Evolutionary conservation across 1,284 basidiomycete species (phyloP), one percentile per base, ranked within the genome.

Genomic region (Inonotus obliquus): DNA sequence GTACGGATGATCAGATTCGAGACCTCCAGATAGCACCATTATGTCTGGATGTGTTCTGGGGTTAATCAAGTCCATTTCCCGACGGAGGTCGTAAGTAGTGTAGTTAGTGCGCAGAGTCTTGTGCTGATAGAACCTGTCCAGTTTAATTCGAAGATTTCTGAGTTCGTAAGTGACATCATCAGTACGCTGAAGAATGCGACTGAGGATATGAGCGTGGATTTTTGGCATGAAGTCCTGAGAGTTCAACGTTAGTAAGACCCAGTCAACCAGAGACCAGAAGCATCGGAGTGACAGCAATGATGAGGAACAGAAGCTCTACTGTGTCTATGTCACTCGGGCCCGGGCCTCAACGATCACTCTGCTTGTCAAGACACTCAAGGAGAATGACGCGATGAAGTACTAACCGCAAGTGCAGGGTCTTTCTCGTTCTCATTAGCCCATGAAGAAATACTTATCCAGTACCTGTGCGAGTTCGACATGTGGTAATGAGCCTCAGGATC

Each of bases 81-180:
- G 69, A 0, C 69, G 69, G 10, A 78, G 55, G 57, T 81, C 73
- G 60, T 81, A 81, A 1, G 76, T 79, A 0, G 76, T 81, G 63
- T 77, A 80, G 56, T 80, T 77, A 54, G 81, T 57, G 0, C 67
- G 66, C n/a, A 75, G 45, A 0, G 65, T 64, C n/a, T 71, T 69
- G 57, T 74, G 69, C 0, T 51, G 52, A 61, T 75, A 78, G 0
- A 81, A 66, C 2, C 65, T 64, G 44, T 67, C 60, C 14, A 65
- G 54, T 13, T 64, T 55, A 29, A 72, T 67, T 32, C 52, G 17
- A 1, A 71, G 49, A 44, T 45, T 48, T 10, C 60, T 55, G 4
- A 60, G 60, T 11, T 70, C 60, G 7, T 41, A 70, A 3, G 21
- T 49, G 6, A 63, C 47, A 52, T 27, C 27, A 49, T 72, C 69